A percentile compares a stretch with the other conserved stretches of the same genome.
phyloP scores from a whole-genome alignment of 345 rosid genomes.

The Rubroshorea leprosula region DNA sequence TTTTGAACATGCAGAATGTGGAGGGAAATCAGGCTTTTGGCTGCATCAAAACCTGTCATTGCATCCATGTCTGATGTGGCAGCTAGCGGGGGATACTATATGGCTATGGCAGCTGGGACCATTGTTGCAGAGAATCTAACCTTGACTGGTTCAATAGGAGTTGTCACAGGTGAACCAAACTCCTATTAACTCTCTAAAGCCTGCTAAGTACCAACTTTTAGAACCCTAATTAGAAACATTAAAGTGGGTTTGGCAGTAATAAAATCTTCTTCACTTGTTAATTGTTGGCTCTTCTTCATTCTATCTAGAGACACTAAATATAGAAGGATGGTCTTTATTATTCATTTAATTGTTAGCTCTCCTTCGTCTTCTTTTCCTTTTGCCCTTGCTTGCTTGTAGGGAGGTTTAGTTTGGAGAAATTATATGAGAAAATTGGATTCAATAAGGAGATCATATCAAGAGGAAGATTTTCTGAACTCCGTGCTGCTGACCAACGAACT shows the following conservation, averaged over 20 bases:
- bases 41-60: slow-evolving; percentile 74
- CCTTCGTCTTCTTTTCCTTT: slow-evolving; percentile 8
- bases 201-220: neutral
- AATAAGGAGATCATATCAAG: slow-evolving; percentile 89
- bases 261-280: neutral
- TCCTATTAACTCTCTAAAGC: neutral
- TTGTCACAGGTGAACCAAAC: slow-evolving; percentile 64
- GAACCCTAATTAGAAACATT: neutral
- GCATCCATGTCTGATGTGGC: slow-evolving; percentile 96
- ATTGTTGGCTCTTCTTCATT: too few species aligned
- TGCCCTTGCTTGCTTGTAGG: slow-evolving; percentile 35
- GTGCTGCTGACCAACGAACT: slow-evolving; percentile 81
- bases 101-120: slow-evolving; percentile 86
- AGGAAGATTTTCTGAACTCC: slow-evolving; percentile 86
- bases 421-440: slow-evolving; percentile 88
- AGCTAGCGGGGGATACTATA: slow-evolving; percentile 97
- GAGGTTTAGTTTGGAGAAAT: slow-evolving; percentile 72
- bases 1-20: slow-evolving; percentile 54
- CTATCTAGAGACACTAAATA: too few species aligned
- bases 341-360: neutral
- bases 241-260: neutral
- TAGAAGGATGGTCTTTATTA: neutral
- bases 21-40: slow-evolving; percentile 89
- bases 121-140: slow-evolving; percentile 80
- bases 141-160: slow-evolving; percentile 88